phyloP scores from a whole-genome alignment of 1,284 basidiomycete species.

The Cutaneotrichosporon sp. region DNA sequence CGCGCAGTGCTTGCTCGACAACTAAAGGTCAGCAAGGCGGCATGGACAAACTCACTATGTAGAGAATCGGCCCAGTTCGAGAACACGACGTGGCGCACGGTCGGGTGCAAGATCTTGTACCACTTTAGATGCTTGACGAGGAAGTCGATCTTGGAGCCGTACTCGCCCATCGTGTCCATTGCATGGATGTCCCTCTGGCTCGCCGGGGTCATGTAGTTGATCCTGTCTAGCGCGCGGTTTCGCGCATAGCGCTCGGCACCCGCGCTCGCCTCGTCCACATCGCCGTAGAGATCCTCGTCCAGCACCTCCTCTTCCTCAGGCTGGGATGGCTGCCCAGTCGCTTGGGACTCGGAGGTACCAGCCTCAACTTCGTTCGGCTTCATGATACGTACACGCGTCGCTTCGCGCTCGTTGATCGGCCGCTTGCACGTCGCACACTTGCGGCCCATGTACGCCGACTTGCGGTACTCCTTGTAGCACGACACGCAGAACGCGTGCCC shows the following conservation, averaged over 20 bases:
- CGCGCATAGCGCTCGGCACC: constrained; percentile 14
- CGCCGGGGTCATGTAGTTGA: constrained; percentile 33
- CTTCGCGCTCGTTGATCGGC: constrained; percentile 6
- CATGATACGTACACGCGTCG: constrained; percentile 57
- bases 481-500: constrained; percentile 50
- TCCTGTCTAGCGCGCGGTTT: constrained; percentile 29
- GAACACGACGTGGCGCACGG: constrained; percentile 50
- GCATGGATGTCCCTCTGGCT: constrained; percentile 29
- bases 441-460: constrained; percentile 25
- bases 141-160: constrained; percentile 52
- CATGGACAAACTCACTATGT: constrained; percentile 32
- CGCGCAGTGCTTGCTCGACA: constrained; percentile 44
- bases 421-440: constrained; percentile 44
- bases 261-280: constrained; percentile 18
- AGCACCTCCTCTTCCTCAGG: constrained; percentile 7
- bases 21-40: constrained; percentile 27
- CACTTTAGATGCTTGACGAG: constrained; percentile 47
- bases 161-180: constrained; percentile 49
- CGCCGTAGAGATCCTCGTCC: constrained; percentile 11
- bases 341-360: neutral
- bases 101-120: constrained; percentile 30
- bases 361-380: neutral
- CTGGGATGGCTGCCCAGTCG: neutral
- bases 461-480: constrained; percentile 41
- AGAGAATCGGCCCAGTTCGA: constrained; percentile 50